Evolutionary conservation across 2,329 filamentous ascomycete genomes (phyloP).

Genomic region (Bipolaris oryzae): DNA sequence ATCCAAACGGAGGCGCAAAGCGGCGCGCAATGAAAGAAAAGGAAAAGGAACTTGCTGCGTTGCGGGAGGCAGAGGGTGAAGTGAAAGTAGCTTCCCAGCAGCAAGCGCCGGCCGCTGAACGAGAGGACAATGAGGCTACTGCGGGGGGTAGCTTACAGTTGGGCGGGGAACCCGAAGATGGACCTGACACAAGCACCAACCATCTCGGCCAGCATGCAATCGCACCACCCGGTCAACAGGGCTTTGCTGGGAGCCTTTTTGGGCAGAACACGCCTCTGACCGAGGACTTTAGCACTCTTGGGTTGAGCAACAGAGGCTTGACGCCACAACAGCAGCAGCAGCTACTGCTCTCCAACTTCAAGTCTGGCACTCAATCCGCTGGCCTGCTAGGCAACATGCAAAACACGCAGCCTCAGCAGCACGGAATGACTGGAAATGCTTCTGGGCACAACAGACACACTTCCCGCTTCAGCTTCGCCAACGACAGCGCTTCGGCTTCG

Average conservation of each 20-base stretch:
- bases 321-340: conserved; percentile 78
- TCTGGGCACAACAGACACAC: conserved; percentile 79
- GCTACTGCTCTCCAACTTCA: conserved; percentile 67
- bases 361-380: conserved; percentile 58
- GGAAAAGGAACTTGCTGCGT: conserved; percentile 62
- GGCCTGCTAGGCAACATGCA: conserved; percentile 57
- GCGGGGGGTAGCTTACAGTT: conserved; percentile 79
- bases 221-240: conserved; percentile 78
- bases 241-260: conserved; percentile 50
- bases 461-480: conserved; percentile 86
- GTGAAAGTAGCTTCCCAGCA: conserved; percentile 56
- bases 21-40: conserved; percentile 73
- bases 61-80: conserved; percentile 60
- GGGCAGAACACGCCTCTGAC: conserved; percentile 41
- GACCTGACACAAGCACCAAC: conserved; percentile 62
- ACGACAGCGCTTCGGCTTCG: conserved; percentile 67
- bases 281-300: conserved; percentile 48
- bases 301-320: conserved; percentile 70
- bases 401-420: conserved; percentile 56
- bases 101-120: conserved; percentile 44
- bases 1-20: conserved; percentile 80
- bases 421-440: conserved; percentile 61
- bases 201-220: conserved; percentile 69
- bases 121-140: conserved; percentile 75
- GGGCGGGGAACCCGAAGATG: conserved; percentile 90